Evolutionary conservation across 257 asterid genomes (phyloP).

Genomic region (Jacaranda mimosifolia): DNA sequence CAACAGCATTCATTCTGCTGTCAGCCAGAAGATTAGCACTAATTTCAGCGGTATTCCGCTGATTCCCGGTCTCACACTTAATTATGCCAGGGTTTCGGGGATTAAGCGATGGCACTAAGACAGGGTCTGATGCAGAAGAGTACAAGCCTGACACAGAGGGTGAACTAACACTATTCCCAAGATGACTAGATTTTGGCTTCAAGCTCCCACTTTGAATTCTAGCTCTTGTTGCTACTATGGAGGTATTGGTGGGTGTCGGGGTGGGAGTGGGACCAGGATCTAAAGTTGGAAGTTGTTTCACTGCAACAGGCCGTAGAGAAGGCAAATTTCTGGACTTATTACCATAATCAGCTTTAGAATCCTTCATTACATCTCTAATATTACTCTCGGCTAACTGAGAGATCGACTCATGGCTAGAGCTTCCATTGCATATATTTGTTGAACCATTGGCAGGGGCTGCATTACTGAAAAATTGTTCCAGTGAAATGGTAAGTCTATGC

Average conservation of each 20-base stretch:
- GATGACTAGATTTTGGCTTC: slow-evolving; percentile 43
- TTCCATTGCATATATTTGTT: slow-evolving; percentile 31
- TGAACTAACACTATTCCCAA: slow-evolving; percentile 39
- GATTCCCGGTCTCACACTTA: slow-evolving; percentile 55
- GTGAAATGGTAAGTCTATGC: slow-evolving; percentile 21
- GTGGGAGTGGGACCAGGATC: slow-evolving; percentile 60
- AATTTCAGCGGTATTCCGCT: slow-evolving; percentile 40
- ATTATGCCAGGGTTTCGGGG: slow-evolving; percentile 47
- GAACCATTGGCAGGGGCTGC: slow-evolving; percentile 30
- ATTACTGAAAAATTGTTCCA: slow-evolving; percentile 40
- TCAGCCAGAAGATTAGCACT: slow-evolving; percentile 29
- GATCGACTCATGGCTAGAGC: slow-evolving; percentile 33
- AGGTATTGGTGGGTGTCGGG: slow-evolving; percentile 51
- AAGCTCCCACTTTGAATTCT: slow-evolving; percentile 39
- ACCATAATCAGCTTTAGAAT: slow-evolving; percentile 24
- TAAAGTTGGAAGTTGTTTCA: slow-evolving; percentile 33
- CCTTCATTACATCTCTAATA: slow-evolving; percentile 22
- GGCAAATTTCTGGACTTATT: slow-evolving; percentile 37
- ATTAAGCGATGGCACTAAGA: slow-evolving; percentile 55
- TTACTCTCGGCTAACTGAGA: slow-evolving; percentile 32
- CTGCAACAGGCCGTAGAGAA: slow-evolving; percentile 32
- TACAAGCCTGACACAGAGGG: slow-evolving; percentile 51
- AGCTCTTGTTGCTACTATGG: slow-evolving; percentile 32
- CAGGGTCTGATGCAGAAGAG: slow-evolving; percentile 62
- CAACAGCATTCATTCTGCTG: slow-evolving; percentile 38